These are phyloP conservation scores for Cynara cardunculus DNA, from an alignment of 129 eudicot genomes.

Conservation along the genomic window DNA sequence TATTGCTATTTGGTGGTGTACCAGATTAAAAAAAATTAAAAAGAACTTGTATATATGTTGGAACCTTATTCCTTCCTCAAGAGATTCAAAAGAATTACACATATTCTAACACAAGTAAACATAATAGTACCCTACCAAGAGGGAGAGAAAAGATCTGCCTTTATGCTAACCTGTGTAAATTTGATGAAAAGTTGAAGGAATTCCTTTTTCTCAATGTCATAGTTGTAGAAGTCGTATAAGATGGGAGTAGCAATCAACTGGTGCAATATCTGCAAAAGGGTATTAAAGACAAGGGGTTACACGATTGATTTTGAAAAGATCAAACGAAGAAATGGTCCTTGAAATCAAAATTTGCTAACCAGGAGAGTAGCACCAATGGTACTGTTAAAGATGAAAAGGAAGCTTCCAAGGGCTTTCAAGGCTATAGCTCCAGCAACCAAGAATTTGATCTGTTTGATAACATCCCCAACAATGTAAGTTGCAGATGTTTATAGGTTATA, in stretches of 20 bases:
- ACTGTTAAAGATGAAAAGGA: conserved; percentile 71
- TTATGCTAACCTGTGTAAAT: conserved; percentile 59
- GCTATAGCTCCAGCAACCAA: conserved; percentile 66
- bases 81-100: too few species aligned
- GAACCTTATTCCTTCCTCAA: too few species aligned
- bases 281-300: not conserved
- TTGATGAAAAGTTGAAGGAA: conserved; percentile 66
- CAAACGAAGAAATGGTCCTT: not conserved
- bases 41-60: not conserved
- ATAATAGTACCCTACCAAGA: not conserved
- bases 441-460: conserved; percentile 51
- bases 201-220: conserved; percentile 71
- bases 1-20: too few species aligned
- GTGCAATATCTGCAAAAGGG: conserved; percentile 53
- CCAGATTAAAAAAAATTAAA: too few species aligned
- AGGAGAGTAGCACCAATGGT: conserved; percentile 73
- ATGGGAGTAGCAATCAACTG: conserved; percentile 65
- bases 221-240: conserved; percentile 90
- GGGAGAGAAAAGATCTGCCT: not conserved
- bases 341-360: conserved; percentile 35
- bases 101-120: not conserved
- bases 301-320: not conserved
- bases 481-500: not conserved
- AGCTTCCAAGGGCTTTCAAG: conserved; percentile 70
- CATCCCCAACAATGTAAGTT: not conserved